A percentile compares a stretch with the other conserved stretches of the same genome.
phyloP scores from a whole-genome alignment of 257 asterid species.

The Ilex aquifolium region DNA sequence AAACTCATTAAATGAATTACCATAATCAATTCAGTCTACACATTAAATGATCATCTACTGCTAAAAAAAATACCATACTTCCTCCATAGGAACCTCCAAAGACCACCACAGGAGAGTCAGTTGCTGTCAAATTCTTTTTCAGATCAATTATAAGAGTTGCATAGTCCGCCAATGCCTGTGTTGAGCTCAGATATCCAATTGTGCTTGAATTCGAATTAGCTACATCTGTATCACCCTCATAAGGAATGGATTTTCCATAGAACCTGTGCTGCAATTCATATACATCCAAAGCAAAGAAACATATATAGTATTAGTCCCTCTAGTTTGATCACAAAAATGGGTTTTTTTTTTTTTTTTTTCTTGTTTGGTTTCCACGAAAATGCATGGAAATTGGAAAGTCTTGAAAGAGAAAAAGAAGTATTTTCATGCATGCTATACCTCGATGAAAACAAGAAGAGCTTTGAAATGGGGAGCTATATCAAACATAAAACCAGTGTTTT shows the following conservation, averaged over 20 bases:
- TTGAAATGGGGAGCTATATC: slow-evolving; percentile 59
- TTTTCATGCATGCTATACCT: slow-evolving; percentile 42
- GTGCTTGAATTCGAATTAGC: slow-evolving; percentile 73
- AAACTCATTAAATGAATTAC: not conserved
- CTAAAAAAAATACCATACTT: slow-evolving; percentile 34
- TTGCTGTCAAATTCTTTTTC: slow-evolving; percentile 60
- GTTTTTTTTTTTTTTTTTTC: too few relatives aligned
- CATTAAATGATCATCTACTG: not conserved
- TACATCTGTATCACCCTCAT: slow-evolving; percentile 43
- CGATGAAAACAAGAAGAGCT: slow-evolving; percentile 78
- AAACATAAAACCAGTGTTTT: slow-evolving; percentile 92
- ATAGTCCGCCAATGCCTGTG: slow-evolving; percentile 90
- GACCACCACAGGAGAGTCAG: slow-evolving; percentile 68
- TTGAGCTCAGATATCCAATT: slow-evolving; percentile 72
- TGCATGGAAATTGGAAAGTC: too few relatives aligned
- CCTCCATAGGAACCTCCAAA: slow-evolving; percentile 98
- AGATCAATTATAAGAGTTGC: slow-evolving; percentile 69
- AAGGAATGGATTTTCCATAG: slow-evolving; percentile 85
- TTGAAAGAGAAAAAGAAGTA: not conserved
- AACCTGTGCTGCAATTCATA: slow-evolving; percentile 67
- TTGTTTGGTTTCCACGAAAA: too few relatives aligned
- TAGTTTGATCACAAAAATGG: not conserved
- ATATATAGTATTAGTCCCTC: not conserved
- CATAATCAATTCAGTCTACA: too few relatives aligned
- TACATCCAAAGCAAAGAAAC: not conserved